Conservation (phyloP, 2,329 filamentous ascomycete species). For the Fusarium sp. region DNA sequence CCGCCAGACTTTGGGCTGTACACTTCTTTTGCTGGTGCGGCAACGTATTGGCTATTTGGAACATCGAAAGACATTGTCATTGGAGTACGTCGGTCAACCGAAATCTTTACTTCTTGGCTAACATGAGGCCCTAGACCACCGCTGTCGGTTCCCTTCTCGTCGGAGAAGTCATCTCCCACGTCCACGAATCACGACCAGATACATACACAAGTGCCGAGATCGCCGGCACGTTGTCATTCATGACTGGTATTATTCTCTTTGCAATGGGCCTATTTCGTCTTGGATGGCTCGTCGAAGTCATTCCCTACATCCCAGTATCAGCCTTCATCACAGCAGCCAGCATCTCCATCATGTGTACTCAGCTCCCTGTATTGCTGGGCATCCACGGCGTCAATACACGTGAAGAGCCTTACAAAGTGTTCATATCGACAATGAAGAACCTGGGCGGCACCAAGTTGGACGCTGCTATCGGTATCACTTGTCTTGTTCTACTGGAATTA, state of each 20-base stretch:
- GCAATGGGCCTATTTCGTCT: slow-evolving; percentile 57
- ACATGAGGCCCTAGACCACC: slow-evolving; percentile 58
- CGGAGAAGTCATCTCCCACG: slow-evolving; percentile 55
- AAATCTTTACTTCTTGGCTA: background rate
- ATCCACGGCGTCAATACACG: slow-evolving; percentile 56
- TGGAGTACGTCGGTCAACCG: slow-evolving; percentile 55
- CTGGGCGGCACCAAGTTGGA: slow-evolving; percentile 64
- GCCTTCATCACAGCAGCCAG: slow-evolving; percentile 62
- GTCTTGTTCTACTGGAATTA: slow-evolving; percentile 70
- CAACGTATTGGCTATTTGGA: slow-evolving; percentile 85
- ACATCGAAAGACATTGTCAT: slow-evolving; percentile 89
- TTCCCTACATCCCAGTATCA: slow-evolving; percentile 60
- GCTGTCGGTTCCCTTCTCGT: slow-evolving; percentile 62
- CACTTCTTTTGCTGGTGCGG: slow-evolving; percentile 82
- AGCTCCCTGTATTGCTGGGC: slow-evolving; percentile 57
- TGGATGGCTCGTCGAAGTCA: slow-evolving; percentile 63
- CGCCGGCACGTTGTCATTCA: slow-evolving; percentile 56
- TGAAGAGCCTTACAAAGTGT: slow-evolving; percentile 55
- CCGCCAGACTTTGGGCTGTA: slow-evolving; percentile 78
- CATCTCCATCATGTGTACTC: slow-evolving; percentile 61
- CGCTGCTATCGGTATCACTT: slow-evolving; percentile 76
- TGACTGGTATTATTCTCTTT: slow-evolving; percentile 57
- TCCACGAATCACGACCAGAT: slow-evolving; percentile 49
- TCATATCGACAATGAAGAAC: slow-evolving; percentile 55
- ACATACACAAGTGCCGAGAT: slow-evolving; percentile 52